Percentiles rank a stretch among this genome's conserved stretches.
Evolutionary conservation across 805 yeast genomes (phyloP).

Genomic region (Spathaspora passalidarum): DNA sequence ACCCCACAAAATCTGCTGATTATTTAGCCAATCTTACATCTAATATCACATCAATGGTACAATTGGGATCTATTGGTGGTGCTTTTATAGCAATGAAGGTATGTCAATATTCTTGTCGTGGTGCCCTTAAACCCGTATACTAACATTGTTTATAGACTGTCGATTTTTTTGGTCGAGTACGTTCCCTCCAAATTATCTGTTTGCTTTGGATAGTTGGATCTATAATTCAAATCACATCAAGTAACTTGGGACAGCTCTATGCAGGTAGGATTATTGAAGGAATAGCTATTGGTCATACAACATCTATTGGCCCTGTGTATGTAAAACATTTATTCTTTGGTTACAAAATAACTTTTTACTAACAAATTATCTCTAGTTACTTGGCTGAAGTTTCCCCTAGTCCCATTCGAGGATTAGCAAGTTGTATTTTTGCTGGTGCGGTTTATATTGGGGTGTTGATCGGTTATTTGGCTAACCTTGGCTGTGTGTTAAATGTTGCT

Average conservation of each 20-base stretch:
- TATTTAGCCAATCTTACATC: slow-evolving; percentile 44
- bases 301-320: slow-evolving; percentile 48
- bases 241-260: slow-evolving; percentile 45
- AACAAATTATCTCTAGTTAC: slow-evolving; percentile 18
- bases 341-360: background rate
- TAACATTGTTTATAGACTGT: slow-evolving; percentile 40
- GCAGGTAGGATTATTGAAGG: slow-evolving; percentile 56
- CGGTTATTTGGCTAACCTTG: slow-evolving; percentile 42
- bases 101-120: background rate
- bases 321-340: background rate
- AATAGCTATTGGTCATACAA: slow-evolving; percentile 50
- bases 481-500: slow-evolving; percentile 16
- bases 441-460: slow-evolving; percentile 53
- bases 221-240: slow-evolving; percentile 44
- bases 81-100: slow-evolving; percentile 23
- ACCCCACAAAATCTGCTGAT: slow-evolving; percentile 27
- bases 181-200: slow-evolving; percentile 43
- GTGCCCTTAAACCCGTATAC: too few species aligned
- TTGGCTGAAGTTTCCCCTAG: slow-evolving; percentile 51
- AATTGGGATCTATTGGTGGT: slow-evolving; percentile 54
- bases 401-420: slow-evolving; percentile 47
- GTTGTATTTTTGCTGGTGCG: slow-evolving; percentile 51
- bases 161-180: slow-evolving; percentile 49
- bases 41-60: slow-evolving; percentile 56
- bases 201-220: slow-evolving; percentile 44